Evolutionary conservation across 108 stramenopile species (phyloP), one percentile per base, ranked within the genome.

Genomic region (Stephanodiscus minutulus): DNA sequence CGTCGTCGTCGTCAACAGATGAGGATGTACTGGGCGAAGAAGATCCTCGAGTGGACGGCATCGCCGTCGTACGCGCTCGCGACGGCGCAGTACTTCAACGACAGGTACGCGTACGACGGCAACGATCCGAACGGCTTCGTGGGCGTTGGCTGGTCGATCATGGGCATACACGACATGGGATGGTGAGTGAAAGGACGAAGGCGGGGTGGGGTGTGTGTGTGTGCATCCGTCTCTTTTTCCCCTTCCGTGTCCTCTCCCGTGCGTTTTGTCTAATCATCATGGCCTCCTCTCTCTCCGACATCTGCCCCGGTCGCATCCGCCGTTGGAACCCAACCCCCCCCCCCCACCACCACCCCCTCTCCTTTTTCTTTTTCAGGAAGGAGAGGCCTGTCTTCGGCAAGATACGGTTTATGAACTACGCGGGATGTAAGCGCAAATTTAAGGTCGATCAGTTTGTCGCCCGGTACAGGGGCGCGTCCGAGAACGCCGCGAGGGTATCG

Each of bases 11-110:
- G 35, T 13, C 8, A n/a, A n/a, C 43, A 82, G 81, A 70, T 94
- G 83, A 87, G 99, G 36, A 99, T 99, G 99, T 99, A 99, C 76
- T 99, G 99, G 99, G 99, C 99, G 36, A 99, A 99, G 79, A 98
- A 99, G 78, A 95, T 99, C 60, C 83, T 98, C 37, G 97, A 98
- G 74, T 99, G 99, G 99, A 96, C 99, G 0, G 64, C 77, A 24
- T 74, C 87, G 7, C 98, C 99, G 5, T 76, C 74, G 10, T 79
- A 89, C 35, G 99, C 99, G 5, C 78, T 99, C 7, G 78, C 76
- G 29, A 87, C 83, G 7, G 96, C 92, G 24, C 90, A 95, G 35
- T 94, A 94, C 58, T 85, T 99, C 66, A 99, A 99, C 84, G 99
- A 99, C 73, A 86, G 91, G 72, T 99, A 97, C 70, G 87, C 91